These are phyloP conservation scores for Lepiota subincarnata DNA, from an alignment of 768 basidiomycete genomes.

Conservation along the genomic window DNA sequence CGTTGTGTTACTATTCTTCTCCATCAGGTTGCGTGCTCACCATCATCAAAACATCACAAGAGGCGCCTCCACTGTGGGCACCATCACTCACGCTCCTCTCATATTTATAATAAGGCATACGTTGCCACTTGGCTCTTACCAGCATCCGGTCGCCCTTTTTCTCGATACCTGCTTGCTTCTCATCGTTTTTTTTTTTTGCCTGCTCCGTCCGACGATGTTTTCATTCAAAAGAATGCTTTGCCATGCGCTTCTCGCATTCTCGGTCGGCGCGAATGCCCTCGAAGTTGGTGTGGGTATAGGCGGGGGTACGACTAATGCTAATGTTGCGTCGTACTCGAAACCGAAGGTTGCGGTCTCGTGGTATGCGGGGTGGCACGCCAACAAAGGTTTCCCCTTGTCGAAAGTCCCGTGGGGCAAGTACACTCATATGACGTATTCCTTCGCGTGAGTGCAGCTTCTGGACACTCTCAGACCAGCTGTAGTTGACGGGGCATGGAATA, in stretches of 20 bases:
- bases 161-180: neutral
- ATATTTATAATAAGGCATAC: neutral
- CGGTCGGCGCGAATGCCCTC: neutral
- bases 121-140: neutral
- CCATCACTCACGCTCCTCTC: neutral
- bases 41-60: neutral
- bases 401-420: constrained; percentile 65
- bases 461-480: neutral
- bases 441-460: constrained; percentile 48
- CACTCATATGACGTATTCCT: constrained; percentile 65
- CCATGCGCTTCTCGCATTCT: neutral
- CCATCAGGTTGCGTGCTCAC: neutral
- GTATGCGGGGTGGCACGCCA: constrained; percentile 67
- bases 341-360: constrained; percentile 19
- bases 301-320: neutral
- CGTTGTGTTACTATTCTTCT: neutral
- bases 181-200: too few relatives aligned
- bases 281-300: neutral
- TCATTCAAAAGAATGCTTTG: neutral
- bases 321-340: neutral
- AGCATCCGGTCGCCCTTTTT: neutral
- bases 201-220: neutral
- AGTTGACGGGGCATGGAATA: neutral
- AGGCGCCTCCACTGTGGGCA: neutral
- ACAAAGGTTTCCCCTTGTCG: constrained; percentile 41